Evolutionary conservation across 2,329 filamentous ascomycete genomes (phyloP), one percentile per base, ranked within the genome.

Genomic region (Elsinoe perseae): DNA sequence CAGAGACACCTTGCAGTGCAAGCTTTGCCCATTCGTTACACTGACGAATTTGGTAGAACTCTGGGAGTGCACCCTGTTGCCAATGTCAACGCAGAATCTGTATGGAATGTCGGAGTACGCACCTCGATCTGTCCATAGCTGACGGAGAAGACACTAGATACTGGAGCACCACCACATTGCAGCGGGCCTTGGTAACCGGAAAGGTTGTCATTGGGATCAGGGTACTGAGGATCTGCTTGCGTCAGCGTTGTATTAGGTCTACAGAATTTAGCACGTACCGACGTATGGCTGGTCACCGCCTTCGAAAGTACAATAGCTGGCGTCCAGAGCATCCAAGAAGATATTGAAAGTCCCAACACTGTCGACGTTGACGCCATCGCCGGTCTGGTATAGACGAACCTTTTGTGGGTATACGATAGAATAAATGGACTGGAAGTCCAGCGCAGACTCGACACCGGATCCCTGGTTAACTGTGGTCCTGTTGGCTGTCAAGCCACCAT

Each of bases 11-110:
- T 43, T 83, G 80, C 0, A 80, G 77, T 12, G 82, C 83, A 50
- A 86, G 79, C 62, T 84, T 77, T 54, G 78, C 80, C 63, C 85
- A 82, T 63, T 83, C 71, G 61, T 79, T 77, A 72, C 84, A 87
- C 12, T 85, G 80, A 40, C 76, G 76, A 40, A 72, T 70, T 14
- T 80, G 79, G 63, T 85, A 87, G n/a, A 75, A 73, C 3, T 71
- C 64, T 0, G 84, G 83, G 0, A 86, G 72, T 2, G 75, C 77
- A 64, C 84, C 79, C 67, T 43, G 6, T 4, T 7, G 12, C 2
- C 38, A 43, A 20, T 9, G 12, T 20, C 16, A 43, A 18, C 6
- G 3, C 21, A 14, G 21, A 7, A 20, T 20, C 36, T 36, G 16
- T 18, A 20, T 23, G 16, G 4, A 7, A 12, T 10, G 32, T 4